These are phyloP conservation scores for Chaetomiaceae sp. DNA, from an alignment of 2,329 filamentous ascomycete genomes.

Conservation along the genomic window DNA sequence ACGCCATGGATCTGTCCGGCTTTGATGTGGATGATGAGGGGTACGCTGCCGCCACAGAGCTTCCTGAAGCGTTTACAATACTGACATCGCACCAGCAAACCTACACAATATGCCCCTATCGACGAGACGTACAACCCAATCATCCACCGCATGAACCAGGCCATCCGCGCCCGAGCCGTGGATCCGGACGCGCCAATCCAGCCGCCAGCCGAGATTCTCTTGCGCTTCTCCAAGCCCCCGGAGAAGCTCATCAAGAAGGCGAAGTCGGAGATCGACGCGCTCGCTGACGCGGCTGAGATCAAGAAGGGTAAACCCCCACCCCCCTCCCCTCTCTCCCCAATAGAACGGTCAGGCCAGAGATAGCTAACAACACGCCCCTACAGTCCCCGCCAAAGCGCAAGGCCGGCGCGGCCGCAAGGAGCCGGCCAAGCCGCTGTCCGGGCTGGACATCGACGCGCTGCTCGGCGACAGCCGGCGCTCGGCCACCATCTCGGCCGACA, in stretches of 20 bases:
- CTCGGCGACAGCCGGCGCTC: conserved; percentile 50
- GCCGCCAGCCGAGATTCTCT: conserved; percentile 56
- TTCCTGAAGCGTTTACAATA: neutral
- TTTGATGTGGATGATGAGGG: conserved; percentile 70
- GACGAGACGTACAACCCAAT: conserved; percentile 80
- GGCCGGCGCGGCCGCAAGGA: conserved; percentile 63
- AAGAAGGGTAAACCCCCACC: conserved; percentile 59
- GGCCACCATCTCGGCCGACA: conserved; percentile 52
- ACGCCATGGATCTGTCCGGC: conserved; percentile 79
- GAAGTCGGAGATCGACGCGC: conserved; percentile 49
- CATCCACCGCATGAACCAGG: conserved; percentile 83
- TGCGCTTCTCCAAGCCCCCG: conserved; percentile 68
- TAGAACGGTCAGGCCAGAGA: conserved; percentile 16
- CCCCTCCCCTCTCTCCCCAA: neutral
- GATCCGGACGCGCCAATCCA: conserved; percentile 61
- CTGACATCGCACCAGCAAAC: conserved; percentile 29
- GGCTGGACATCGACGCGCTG: conserved; percentile 77
- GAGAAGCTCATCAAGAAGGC: conserved; percentile 56
- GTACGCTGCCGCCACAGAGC: conserved; percentile 38
- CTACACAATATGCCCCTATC: conserved; percentile 64
- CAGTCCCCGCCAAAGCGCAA: conserved; percentile 73
- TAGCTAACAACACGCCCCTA: conserved; percentile 18
- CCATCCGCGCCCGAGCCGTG: conserved; percentile 74
- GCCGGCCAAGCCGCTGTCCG: conserved; percentile 74
- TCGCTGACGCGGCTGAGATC: conserved; percentile 67